Base-by-base conservation (phyloP, 441 rosid species). In the Gossypium davidsonii region DNA sequence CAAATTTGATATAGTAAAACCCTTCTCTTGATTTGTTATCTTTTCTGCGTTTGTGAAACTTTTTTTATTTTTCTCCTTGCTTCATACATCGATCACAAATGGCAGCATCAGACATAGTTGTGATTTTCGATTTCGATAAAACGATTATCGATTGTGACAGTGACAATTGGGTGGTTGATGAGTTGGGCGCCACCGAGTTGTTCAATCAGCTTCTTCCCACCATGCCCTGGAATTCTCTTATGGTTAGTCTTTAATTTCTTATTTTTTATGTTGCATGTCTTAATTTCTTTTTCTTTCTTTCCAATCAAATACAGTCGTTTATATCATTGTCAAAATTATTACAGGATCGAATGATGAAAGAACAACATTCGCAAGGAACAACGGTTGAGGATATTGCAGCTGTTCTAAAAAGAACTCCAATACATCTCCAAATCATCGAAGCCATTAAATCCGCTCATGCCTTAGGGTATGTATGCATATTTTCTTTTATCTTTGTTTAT, bases 191-290 rank as follows among this genome's bases (percentile, higher is more conserved):
- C 39, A 85, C 88, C 1, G 87, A 82, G 20, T 72, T 82, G 83
- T 91, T 87, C 80, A 71, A 89, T 20, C 79, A 86, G 66, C 94
- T 91, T 63, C 93, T 88, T 15, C 89, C 87, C 8, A 83, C 91
- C 59, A 88, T 89, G 92, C 87, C 92, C 34, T 91, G 91, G 92
- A 91, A 91, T 65, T 70, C 91, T 60, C 83, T 87, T 53, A 88
- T 91, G 92, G 97, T 91, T 14, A 4, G 31, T 59, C 11, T 28
- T 11, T 11, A 0, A 9, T 15, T 51, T 20, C 3, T 11, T 71
- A 11, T 5, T 34, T 39, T 4, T 74, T 31, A 23, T 31, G 37
- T 25, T 58, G n/a, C 37, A 4, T 11, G 63, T 57, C 15, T 57
- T 21, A 5, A 1, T 55, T 4, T 3, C 7, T 51, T 15, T 25